phyloP scores from a whole-genome alignment of 331 rosid species.

The Phaseolus coccineus region DNA sequence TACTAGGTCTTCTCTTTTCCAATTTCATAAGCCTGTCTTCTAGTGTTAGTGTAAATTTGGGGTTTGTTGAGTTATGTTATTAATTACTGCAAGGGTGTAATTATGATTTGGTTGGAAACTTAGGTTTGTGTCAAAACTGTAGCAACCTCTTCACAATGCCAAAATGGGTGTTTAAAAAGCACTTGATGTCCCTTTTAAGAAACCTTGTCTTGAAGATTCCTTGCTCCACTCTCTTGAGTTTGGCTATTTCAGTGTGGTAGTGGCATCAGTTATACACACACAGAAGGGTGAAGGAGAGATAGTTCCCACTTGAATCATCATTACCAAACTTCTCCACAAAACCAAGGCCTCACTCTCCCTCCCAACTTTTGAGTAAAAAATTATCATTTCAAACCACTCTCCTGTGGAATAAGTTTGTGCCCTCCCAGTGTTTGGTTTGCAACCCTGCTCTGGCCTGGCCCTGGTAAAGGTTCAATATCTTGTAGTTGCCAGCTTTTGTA shows the following conservation, averaged over 20 bases:
- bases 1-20: constrained; percentile 12
- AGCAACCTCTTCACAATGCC: constrained; percentile 33
- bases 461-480: constrained; percentile 38
- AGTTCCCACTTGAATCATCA: constrained; percentile 22
- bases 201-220: constrained; percentile 38
- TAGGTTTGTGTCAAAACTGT: constrained; percentile 12
- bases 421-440: constrained; percentile 30
- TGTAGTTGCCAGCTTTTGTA: constrained; percentile 46
- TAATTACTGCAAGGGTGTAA: neutral
- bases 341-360: neutral
- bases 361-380: constrained; percentile 54
- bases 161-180: constrained; percentile 43
- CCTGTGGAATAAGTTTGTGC: constrained; percentile 50
- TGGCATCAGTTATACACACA: constrained; percentile 1
- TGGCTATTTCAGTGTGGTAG: constrained; percentile 27
- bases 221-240: constrained; percentile 33
- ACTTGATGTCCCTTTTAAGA: constrained; percentile 40
- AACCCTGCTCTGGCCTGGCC: constrained; percentile 8
- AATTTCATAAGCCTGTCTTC: constrained; percentile 22
- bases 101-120: neutral
- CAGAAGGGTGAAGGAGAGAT: constrained; percentile 15
- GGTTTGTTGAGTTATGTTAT: constrained; percentile 1
- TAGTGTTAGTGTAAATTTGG: constrained; percentile 14
- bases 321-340: constrained; percentile 34
- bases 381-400: constrained; percentile 40